Percentiles rank a stretch among this genome's conserved stretches.
phyloP scores from a whole-genome alignment of 345 rosid species.

The Eucalyptus curtisii region DNA sequence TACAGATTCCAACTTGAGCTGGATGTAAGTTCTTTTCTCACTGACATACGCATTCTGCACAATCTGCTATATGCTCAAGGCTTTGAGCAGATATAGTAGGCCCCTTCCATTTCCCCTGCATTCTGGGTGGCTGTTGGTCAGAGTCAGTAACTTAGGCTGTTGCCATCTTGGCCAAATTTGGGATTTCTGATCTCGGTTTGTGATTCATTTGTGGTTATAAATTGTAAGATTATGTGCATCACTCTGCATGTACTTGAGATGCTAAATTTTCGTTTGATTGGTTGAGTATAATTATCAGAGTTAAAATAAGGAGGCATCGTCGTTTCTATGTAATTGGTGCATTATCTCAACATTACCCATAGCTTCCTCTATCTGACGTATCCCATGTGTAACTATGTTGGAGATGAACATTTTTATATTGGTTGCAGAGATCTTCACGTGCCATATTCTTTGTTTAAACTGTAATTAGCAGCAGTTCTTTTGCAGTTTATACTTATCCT shows the following conservation, averaged over 20 bases:
- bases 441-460: neutral
- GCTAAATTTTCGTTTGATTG: neutral
- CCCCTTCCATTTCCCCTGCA: neutral
- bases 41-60: neutral
- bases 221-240: neutral
- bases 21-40: constrained; percentile 41
- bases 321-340: neutral
- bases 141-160: neutral
- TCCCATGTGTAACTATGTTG: neutral
- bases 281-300: neutral
- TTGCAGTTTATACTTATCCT: neutral
- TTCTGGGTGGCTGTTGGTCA: neutral
- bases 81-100: neutral
- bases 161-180: neutral
- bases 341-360: neutral
- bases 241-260: neutral
- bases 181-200: neutral
- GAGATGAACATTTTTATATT: neutral
- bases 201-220: neutral
- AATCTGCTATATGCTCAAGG: neutral
- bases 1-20: constrained; percentile 65
- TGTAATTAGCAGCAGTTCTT: neutral
- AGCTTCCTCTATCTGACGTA: neutral
- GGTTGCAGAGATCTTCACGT: neutral
- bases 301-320: neutral